Percentiles rank a stretch among this genome's conserved stretches.
Evolutionary conservation across 2,329 filamentous ascomycete species (phyloP).

Genomic region (Alternaria ventricosa): DNA sequence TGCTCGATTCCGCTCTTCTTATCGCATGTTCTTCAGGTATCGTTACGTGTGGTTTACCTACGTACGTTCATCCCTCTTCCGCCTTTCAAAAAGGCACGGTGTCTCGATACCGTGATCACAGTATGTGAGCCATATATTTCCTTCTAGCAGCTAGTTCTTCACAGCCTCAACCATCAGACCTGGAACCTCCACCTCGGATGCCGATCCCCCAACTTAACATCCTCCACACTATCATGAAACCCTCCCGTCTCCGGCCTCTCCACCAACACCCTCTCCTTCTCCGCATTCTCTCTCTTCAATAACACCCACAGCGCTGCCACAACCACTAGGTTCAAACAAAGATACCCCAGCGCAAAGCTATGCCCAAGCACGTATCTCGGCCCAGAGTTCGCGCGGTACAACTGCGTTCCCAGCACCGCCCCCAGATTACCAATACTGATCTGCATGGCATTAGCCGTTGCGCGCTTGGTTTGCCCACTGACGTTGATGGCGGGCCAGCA

Average conservation of each 20-base stretch:
- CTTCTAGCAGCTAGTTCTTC: too few species aligned
- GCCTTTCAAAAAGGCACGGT: too few species aligned
- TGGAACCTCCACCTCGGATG: constrained; percentile 49
- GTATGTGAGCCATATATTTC: too few species aligned
- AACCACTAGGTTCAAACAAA: constrained; percentile 41
- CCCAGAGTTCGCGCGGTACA: constrained; percentile 43
- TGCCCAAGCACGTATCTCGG: constrained; percentile 48
- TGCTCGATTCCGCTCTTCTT: too few species aligned
- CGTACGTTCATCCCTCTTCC: too few species aligned
- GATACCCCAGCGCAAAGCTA: constrained; percentile 45
- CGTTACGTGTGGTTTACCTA: too few species aligned
- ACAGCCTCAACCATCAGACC: not conserved
- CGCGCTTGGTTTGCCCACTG: constrained; percentile 60
- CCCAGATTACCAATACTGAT: constrained; percentile 59
- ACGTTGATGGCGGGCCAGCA: constrained; percentile 62
- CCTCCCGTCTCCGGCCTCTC: constrained; percentile 34
- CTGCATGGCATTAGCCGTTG: constrained; percentile 58
- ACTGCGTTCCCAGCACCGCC: constrained; percentile 48
- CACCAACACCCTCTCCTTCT: constrained; percentile 34
- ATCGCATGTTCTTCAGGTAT: too few species aligned
- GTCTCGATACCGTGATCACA: too few species aligned
- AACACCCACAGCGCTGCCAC: constrained; percentile 39
- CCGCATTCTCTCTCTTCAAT: constrained; percentile 40
- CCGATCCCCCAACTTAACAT: constrained; percentile 39
- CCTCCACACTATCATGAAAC: constrained; percentile 41